Percentiles rank a stretch among this genome's conserved stretches.
These are phyloP conservation scores for Scopulariopsis brevicaulis DNA, from an alignment of 2,329 filamentous ascomycete genomes.

Conservation along the genomic window DNA sequence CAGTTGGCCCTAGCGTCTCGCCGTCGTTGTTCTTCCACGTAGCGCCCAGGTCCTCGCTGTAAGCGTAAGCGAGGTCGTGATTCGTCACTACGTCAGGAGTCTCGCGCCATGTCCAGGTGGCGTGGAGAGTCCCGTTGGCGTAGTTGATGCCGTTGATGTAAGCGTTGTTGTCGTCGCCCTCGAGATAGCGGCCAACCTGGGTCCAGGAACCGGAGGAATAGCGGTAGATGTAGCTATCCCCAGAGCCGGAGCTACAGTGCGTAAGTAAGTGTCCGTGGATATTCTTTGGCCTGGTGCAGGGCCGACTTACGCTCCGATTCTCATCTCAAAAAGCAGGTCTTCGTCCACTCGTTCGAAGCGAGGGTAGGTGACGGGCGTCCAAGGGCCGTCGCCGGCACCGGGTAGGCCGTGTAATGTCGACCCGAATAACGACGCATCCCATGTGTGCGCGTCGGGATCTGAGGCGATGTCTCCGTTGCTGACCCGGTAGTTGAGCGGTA, in stretches of 20 bases:
- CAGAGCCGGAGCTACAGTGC: constrained; percentile 6
- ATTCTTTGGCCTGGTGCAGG: background rate
- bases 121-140: constrained; percentile 7
- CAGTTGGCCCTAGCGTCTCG: constrained; percentile 1
- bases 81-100: constrained; percentile 10
- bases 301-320: constrained; percentile 7
- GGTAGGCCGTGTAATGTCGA: constrained; percentile 8
- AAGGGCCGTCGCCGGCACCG: constrained; percentile 6
- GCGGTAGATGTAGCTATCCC: constrained; percentile 10
- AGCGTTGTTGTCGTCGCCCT: constrained; percentile 10
- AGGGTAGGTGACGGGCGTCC: constrained; percentile 11
- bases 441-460: constrained; percentile 4
- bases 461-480: constrained; percentile 7
- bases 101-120: constrained; percentile 11
- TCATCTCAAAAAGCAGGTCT: constrained; percentile 10
- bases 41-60: constrained; percentile 7
- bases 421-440: constrained; percentile 8
- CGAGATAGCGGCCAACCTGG: constrained; percentile 9
- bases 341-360: constrained; percentile 9
- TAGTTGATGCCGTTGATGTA: constrained; percentile 11
- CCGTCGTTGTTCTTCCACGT: constrained; percentile 10
- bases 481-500: constrained; percentile 12
- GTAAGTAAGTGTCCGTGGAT: background rate
- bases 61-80: constrained; percentile 10
- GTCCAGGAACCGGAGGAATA: constrained; percentile 8